Conservation (phyloP, 768 basidiomycete genomes). For the Trametes maxima region DNA sequence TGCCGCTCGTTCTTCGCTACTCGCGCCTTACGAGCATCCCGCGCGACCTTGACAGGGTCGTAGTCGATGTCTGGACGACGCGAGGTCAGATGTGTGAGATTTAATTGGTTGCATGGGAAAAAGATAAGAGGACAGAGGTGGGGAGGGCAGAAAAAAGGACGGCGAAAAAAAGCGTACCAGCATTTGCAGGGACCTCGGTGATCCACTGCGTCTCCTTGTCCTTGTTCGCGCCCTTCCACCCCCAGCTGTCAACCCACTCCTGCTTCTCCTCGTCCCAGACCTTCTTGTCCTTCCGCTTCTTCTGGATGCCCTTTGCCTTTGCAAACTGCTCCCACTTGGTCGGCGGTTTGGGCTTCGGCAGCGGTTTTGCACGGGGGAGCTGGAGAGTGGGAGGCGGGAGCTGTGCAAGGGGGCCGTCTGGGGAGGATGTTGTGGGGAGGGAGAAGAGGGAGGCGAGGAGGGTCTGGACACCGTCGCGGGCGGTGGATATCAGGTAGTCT, state of each 20-base stretch:
- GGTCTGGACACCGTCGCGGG: conserved; percentile 80
- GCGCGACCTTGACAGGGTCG: conserved; percentile 77
- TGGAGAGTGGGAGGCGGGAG: conserved; percentile 77
- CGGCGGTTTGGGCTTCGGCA: conserved; percentile 88
- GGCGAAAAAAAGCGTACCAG: conserved; percentile 54
- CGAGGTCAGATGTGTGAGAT: not conserved
- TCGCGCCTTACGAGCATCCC: conserved; percentile 77
- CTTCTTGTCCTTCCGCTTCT: conserved; percentile 74
- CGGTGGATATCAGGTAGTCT: conserved; percentile 74
- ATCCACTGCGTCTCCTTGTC: conserved; percentile 88
- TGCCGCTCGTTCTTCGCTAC: conserved; percentile 86
- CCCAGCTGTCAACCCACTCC: conserved; percentile 92
- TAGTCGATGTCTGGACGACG: conserved; percentile 71
- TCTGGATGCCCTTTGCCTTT: conserved; percentile 88
- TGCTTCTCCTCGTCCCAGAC: conserved; percentile 95
- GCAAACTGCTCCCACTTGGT: conserved; percentile 99
- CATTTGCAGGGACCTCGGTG: conserved; percentile 84
- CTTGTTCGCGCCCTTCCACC: conserved; percentile 87
- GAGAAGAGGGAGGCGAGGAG: conserved; percentile 80
- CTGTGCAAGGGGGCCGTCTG: conserved; percentile 80
- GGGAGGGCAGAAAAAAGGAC: not conserved
- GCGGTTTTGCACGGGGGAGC: conserved; percentile 88
- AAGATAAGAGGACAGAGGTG: too few species aligned
- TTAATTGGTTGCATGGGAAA: not conserved
- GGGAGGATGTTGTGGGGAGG: conserved; percentile 74